Base-by-base conservation (phyloP, 345 rosid genomes). In the Corchorus olitorius region DNA sequence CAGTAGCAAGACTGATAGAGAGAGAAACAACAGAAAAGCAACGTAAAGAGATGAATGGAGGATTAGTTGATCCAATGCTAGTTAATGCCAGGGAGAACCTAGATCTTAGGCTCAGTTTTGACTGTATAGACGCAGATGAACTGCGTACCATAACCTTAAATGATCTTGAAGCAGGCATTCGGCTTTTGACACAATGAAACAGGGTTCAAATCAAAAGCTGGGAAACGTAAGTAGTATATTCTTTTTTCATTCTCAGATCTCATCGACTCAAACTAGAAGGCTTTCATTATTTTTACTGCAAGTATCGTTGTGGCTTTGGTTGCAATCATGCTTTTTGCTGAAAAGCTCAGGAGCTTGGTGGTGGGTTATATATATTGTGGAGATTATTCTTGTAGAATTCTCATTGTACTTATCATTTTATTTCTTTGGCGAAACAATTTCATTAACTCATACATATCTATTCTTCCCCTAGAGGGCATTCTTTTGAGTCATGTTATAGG, bases 31-130 rank as follows among this genome's bases (percentile, higher is more conserved):
- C 96, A 0, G 97, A 97, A 81, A 90, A 91, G 86, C 91, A 89
- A 81, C 93, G 97, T n/a, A 87, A 82, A 80, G 97, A 91, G 81
- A 91, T 88, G 97, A 97, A 97, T 22, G 99, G 98, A 78, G 98
- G 98, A 48, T 84, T 97, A 62, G 91, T 89, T 14, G 97, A 90
- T 64, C 88, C 98, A 0, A 78, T 90, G 89, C 93, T 97, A 10
- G 88, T 87, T 60, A 94, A 97, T 76, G 99, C 99, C 8, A 88
- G 97, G 85, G 99, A 97, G 84, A 88, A 84, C 78, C 87, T 97
- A 65, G 98, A 97, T 79, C 89, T 92, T 54, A 81, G 98, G 76
- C 93, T 97, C 33, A 87, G 82, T 83, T 90, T 94, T 19, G 95
- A 94, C 74, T 94, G 98, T 78, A 76, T 92, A 54, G 94, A 94